A percentile compares a stretch with the other conserved stretches of the same genome.
phyloP scores from a whole-genome alignment of 2,329 filamentous ascomycete species.

The Sporothrix dimorphospora region DNA sequence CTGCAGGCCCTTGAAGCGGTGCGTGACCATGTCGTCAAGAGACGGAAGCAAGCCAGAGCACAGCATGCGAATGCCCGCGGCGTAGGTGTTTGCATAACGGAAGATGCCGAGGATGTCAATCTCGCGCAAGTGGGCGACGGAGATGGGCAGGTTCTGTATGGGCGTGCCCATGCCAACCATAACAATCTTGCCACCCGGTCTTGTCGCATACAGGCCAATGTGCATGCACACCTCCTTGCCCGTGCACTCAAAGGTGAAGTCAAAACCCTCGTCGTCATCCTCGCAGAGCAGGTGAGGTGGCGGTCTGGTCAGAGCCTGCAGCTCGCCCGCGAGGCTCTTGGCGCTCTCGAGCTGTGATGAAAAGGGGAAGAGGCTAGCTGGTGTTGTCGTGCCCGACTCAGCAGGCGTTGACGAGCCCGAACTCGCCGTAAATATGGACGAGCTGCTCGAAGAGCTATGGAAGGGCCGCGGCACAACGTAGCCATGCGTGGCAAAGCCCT shows the following conservation, averaged over 20 bases:
- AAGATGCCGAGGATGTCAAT: slow-evolving; percentile 80
- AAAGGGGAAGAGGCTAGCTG: slow-evolving; percentile 50
- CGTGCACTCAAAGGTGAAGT: slow-evolving; percentile 75
- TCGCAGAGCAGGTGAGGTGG: slow-evolving; percentile 43
- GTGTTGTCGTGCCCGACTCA: slow-evolving; percentile 47
- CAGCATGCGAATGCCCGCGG: slow-evolving; percentile 67
- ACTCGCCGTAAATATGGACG: slow-evolving; percentile 48
- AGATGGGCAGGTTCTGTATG: slow-evolving; percentile 73
- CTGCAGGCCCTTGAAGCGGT: slow-evolving; percentile 68
- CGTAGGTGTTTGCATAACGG: slow-evolving; percentile 76
- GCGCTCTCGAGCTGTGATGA: slow-evolving; percentile 56
- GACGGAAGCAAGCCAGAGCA: slow-evolving; percentile 60
- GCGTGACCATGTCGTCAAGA: slow-evolving; percentile 73
- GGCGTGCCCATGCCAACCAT: slow-evolving; percentile 81
- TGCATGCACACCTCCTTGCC: slow-evolving; percentile 76
- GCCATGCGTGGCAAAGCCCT: slow-evolving; percentile 63
- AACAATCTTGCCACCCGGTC: slow-evolving; percentile 71
- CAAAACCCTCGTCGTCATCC: slow-evolving; percentile 67
- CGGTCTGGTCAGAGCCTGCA: slow-evolving; percentile 48
- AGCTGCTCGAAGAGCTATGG: slow-evolving; percentile 49
- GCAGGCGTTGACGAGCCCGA: slow-evolving; percentile 56
- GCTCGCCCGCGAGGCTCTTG: slow-evolving; percentile 53
- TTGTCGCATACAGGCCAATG: slow-evolving; percentile 71
- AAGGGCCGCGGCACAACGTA: slow-evolving; percentile 55
- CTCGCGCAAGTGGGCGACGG: slow-evolving; percentile 72